Evolutionary conservation across 2,329 filamentous ascomycete species (phyloP), one percentile per base, ranked within the genome.

Genomic region (Ophiostoma sp.): DNA sequence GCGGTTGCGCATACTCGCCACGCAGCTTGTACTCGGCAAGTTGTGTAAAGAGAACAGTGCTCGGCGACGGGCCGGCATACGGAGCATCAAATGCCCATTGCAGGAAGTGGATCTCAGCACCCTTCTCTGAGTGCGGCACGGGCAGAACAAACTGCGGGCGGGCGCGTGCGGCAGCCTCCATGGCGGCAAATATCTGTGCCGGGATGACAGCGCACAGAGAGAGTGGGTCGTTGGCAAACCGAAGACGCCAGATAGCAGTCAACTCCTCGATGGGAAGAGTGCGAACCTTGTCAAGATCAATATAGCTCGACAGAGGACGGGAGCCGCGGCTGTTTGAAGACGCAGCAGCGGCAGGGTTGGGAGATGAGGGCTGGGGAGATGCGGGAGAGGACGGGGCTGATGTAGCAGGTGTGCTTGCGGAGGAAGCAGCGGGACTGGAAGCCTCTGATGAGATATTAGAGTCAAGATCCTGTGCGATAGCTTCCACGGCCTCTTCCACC

Each of bases 101-200:
- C 73, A 99, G 81, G 79, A 96, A 97, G 80, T 99, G 95, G 65
- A 99, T 93, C 79, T 98, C 95, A 66, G 93, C 92, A 68, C 92
- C 92, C 74, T 83, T 83, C 33, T 79, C 81, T 66, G 81, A 80
- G 79, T 86, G 91, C 74, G 91, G 91, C 7, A 98, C 85, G 0
- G 95, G 95, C 1, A 99, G 86, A 70, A 99, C 90, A 81, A 99
- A 99, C 75, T 93, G 90, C 17, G 95, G 95, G 78, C 94, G 87
- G 68, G 83, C 83, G 73, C 87, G 88, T 17, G 94, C 95, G 2
- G 88, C 87, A 0, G 81, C 78, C 73, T 90, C 87, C 77, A 99
- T 92, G 68, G 86, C 83, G 44, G 82, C 78, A 82, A 94, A 98
- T n/a, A 89, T 91, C 1, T 85, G 78, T 2, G 89, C 79, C 0